phyloP scores from a whole-genome alignment of 768 basidiomycete genomes.

The Paxillus ammoniavirescens region DNA sequence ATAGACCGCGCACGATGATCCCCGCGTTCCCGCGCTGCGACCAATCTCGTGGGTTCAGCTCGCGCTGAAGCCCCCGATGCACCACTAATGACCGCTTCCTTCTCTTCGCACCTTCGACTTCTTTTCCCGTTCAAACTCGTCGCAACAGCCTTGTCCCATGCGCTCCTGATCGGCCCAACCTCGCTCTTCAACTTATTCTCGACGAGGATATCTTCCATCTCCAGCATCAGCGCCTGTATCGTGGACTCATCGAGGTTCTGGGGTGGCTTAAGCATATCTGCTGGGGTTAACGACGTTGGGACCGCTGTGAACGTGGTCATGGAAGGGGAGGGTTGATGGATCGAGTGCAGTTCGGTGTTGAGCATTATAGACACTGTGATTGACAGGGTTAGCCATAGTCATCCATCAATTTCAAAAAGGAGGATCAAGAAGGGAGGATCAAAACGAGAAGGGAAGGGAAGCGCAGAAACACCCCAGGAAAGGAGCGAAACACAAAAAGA shows the following conservation, averaged over 20 bases:
- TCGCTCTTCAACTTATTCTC: conserved; percentile 59
- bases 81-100: too few relatives aligned
- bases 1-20: conserved; percentile 23
- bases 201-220: conserved; percentile 67
- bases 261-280: conserved; percentile 28
- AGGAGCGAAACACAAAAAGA: too few relatives aligned
- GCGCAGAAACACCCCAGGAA: too few relatives aligned
- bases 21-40: neutral
- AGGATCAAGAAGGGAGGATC: neutral
- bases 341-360: conserved; percentile 52
- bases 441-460: neutral
- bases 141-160: conserved; percentile 47
- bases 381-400: neutral
- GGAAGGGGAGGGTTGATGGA: conserved; percentile 31
- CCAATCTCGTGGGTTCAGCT: too few relatives aligned
- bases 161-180: conserved; percentile 52
- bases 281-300: conserved; percentile 17
- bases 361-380: conserved; percentile 48
- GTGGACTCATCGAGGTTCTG: conserved; percentile 32
- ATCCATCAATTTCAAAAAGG: neutral
- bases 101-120: neutral
- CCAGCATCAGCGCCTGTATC: conserved; percentile 43
- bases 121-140: conserved; percentile 2
- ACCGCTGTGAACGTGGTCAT: neutral
- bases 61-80: neutral